Conservation (phyloP, 305 asterid species). For the Fraxinus greggii region DNA sequence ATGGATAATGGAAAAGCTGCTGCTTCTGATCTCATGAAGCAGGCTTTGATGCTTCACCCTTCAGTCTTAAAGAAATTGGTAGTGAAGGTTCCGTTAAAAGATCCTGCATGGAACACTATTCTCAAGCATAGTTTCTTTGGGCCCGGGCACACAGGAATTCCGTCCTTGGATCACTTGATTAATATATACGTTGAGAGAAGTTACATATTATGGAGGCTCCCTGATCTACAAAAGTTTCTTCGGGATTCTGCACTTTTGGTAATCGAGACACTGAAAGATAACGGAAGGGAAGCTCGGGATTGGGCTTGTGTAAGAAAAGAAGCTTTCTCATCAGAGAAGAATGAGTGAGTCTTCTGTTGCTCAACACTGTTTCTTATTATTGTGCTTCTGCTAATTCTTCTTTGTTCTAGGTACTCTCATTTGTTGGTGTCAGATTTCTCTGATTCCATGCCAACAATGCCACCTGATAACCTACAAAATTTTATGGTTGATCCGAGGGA, state of each 20-base stretch:
- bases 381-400: background rate
- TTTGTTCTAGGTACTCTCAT: constrained; percentile 66
- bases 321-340: constrained; percentile 74
- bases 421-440: constrained; percentile 76
- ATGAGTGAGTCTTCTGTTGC: constrained; percentile 57
- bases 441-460: constrained; percentile 78
- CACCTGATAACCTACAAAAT: constrained; percentile 85
- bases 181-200: constrained; percentile 76
- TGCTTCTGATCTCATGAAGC: constrained; percentile 79
- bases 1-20: constrained; percentile 44
- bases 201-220: constrained; percentile 91
- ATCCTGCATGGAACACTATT: constrained; percentile 57
- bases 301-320: constrained; percentile 85
- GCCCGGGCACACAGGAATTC: constrained; percentile 63
- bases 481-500: constrained; percentile 66
- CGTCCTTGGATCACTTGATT: constrained; percentile 80
- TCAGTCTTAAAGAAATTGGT: constrained; percentile 69
- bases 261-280: constrained; percentile 49
- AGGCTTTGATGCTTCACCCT: constrained; percentile 92
- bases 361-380: background rate
- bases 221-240: constrained; percentile 76
- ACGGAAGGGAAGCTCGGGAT: constrained; percentile 56
- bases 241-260: constrained; percentile 63
- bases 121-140: constrained; percentile 55
- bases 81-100: constrained; percentile 83